Percentiles rank a stretch among this genome's conserved stretches.
These are phyloP conservation scores for Grigorovia yakushimaensis DNA, from an alignment of 805 yeast species.

Conservation along the genomic window DNA sequence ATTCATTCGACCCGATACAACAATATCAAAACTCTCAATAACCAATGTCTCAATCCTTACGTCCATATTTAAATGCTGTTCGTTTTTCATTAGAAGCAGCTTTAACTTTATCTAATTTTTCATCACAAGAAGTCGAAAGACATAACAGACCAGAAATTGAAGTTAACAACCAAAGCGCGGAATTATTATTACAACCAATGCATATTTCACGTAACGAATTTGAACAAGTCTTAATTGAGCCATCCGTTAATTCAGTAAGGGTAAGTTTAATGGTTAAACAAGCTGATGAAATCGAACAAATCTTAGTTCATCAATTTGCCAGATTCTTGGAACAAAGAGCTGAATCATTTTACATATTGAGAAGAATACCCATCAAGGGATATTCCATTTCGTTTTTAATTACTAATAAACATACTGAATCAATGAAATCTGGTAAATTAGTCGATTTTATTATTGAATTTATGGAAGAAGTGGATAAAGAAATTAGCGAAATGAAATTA, in stretches of 20 bases:
- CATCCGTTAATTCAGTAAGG: conserved; percentile 86
- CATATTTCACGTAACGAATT: conserved; percentile 86
- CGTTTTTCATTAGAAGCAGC: conserved; percentile 91
- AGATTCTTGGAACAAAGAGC: conserved; percentile 92
- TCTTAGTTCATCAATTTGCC: conserved; percentile 89
- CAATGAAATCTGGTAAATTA: conserved; percentile 88
- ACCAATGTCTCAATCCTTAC: conserved; percentile 83
- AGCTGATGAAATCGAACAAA: conserved; percentile 93
- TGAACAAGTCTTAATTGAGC: conserved; percentile 86
- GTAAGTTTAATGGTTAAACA: conserved; percentile 89
- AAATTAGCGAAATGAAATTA: conserved; percentile 95
- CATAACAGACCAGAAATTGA: conserved; percentile 97
- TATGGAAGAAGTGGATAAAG: conserved; percentile 98
- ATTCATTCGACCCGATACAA: neutral
- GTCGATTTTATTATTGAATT: conserved; percentile 96
- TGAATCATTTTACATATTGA: conserved; percentile 81
- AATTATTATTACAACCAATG: conserved; percentile 81
- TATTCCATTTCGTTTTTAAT: conserved; percentile 89
- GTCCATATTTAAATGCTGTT: conserved; percentile 90
- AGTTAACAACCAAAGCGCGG: conserved; percentile 65
- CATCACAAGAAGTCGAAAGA: conserved; percentile 92
- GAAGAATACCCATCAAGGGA: conserved; percentile 84
- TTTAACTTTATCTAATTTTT: conserved; percentile 81
- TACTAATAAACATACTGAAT: conserved; percentile 90
- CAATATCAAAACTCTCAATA: neutral